Base-by-base conservation (phyloP, 202 grass and related monocot species). In the Carex arenaria region DNA sequence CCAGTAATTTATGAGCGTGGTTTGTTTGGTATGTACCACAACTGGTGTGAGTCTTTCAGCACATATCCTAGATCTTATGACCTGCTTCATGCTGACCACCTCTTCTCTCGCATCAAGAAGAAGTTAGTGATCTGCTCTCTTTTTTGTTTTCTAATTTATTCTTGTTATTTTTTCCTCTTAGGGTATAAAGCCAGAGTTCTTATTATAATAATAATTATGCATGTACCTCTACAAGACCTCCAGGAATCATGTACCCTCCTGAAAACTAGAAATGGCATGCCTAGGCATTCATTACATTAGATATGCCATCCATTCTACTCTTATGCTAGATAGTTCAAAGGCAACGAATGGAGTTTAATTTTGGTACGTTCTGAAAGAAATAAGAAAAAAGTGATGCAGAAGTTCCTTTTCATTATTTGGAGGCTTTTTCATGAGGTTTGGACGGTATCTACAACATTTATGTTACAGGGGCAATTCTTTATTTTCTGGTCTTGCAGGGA, bases 1-100 rank as follows among this genome's bases (percentile, higher is more conserved):
- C 91, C 91, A 70, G 79, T 99, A 45, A 92, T 99, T 85, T 99
- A 96, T 51, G 96, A 99, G 73, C 84, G 96, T 18, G 96, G 96
- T 0, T 26, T 99, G 3, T 96, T 99, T 68, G 96, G 96, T 81
- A 99, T 99, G 42, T 99, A 99, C 85, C 96, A 99, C 43, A 89
- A 99, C 52, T 99, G 93, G 96, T 99, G 96, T 13, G 91, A 99
- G 87, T 99, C 96, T 3, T 99, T 99, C 53, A 99, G 90, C 78
- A 99, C 96, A 11, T 99, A 99, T 86, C 96, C 93, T 9, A 85
- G 96, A 74, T 91, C 96, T 31, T 99, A 96, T 59, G 96, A 99
- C 86, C 93, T 99, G 9, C 89, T 99, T 65, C 96, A 99, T 8
- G 96, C 96, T 57, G 96, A 98, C 70, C 91, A 98, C 51, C 87